Evolutionary conservation across 345 rosid species (phyloP).

Genomic region (Brassica cretica): DNA sequence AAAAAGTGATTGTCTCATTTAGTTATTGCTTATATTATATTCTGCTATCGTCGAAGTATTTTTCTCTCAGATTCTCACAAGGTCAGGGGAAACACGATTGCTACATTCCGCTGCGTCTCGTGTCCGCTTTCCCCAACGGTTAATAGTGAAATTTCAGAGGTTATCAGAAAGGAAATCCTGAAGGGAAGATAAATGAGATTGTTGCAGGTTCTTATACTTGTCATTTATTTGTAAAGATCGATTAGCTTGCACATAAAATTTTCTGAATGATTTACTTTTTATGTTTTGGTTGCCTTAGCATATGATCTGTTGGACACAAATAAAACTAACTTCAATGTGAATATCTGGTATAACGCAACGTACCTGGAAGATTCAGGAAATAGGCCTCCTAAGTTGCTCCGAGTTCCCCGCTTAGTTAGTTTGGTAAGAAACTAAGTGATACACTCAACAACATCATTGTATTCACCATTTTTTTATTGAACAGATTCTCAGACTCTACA

Average conservation of each 20-base stretch:
- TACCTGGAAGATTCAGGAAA: conserved; percentile 36
- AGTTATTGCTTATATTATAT: too few relatives aligned
- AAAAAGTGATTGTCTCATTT: too few relatives aligned
- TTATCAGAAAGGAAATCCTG: conserved; percentile 59
- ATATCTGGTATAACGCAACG: conserved; percentile 81
- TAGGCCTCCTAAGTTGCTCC: conserved; percentile 39
- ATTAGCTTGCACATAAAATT: neutral
- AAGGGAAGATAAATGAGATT: conserved; percentile 56
- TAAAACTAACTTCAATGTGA: conserved; percentile 57
- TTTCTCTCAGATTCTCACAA: too few relatives aligned
- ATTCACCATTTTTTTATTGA: conserved; percentile 37
- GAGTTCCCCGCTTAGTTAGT: conserved; percentile 72
- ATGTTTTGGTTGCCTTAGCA: conserved; percentile 47
- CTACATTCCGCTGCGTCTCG: too few relatives aligned
- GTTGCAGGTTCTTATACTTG: conserved; percentile 55
- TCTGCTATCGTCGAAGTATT: too few relatives aligned
- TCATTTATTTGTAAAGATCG: neutral
- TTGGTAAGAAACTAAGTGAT: conserved; percentile 52
- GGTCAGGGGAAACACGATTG: too few relatives aligned
- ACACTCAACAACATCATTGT: neutral
- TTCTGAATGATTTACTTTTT: conserved; percentile 9
- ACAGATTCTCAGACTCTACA: conserved; percentile 42
- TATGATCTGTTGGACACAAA: conserved; percentile 80
- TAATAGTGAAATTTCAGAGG: conserved; percentile 69
- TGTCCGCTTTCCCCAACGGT: too few relatives aligned